Evolutionary conservation across 257 asterid species (phyloP), one percentile per base, ranked within the genome.

Genomic region (Hygrophila difformis): DNA sequence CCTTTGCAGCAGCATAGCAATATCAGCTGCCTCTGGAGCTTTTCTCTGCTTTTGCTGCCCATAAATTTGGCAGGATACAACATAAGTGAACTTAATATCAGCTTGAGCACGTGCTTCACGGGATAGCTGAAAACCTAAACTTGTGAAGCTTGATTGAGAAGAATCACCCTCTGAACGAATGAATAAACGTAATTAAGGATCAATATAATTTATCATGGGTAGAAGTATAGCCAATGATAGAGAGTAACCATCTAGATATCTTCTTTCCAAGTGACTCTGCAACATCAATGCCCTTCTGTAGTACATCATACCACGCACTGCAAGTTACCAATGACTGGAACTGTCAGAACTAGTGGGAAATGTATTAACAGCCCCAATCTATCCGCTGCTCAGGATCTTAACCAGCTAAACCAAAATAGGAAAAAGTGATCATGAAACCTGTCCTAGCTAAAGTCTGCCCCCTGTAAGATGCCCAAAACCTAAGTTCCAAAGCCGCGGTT

Each of bases 271-370:
- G 75, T 55, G 69, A 71, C 96, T 82, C 72, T 89, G 98, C 57
- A 89, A 80, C 94, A 89, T 85, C 60, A 89, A 63, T 5, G 98
- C 98, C 73, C 94, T 79, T 75, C 98, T 82, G 58, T 89, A 89
- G 69, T 89, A 89, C 98, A 89, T 89, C 98, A 89, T 85, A 36
- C 98, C 98, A 34, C 98, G 89, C 54, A 89, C 98, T 89, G 78
- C 71, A 62, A 33, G 31, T 31, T 56, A 64, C 39, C 57, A 21
- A 59, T 56, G 42, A 24, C 41, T 21, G 54, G 37, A 44, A 44
- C 35, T 19, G 28, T 66, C 18, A 53, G 38, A 52, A 20, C 8
- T 9, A 3, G 11, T 3, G 53, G 39, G 20, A 24, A 18, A 31
- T 36, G 46, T 22, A 29, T 4, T 38, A 46, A 18, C 22, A 38